Conservation (phyloP, 805 yeast species). For the Pichia heedii region DNA sequence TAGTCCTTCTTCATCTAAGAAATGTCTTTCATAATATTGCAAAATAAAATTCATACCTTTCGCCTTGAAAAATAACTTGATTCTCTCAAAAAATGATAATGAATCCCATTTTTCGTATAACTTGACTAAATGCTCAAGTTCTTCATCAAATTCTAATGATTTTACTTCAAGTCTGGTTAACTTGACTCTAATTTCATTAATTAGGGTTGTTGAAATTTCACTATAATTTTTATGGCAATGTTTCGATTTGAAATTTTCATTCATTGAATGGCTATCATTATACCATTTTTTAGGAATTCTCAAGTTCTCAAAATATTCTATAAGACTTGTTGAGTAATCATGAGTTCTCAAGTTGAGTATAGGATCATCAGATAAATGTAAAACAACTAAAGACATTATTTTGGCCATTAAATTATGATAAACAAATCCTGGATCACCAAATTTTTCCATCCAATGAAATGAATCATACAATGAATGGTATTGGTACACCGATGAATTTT, state of each 20-base stretch:
- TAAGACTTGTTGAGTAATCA: conserved; percentile 46
- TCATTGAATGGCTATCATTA: not conserved
- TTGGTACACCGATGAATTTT: conserved; percentile 54
- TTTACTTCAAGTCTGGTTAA: conserved; percentile 18
- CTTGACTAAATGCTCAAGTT: conserved; percentile 15
- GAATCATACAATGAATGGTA: conserved; percentile 74
- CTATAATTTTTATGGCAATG: not conserved
- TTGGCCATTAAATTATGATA: conserved; percentile 50
- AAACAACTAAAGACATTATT: conserved; percentile 39
- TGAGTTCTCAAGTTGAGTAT: conserved; percentile 33
- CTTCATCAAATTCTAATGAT: conserved; percentile 22
- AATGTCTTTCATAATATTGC: conserved; percentile 35
- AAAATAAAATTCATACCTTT: conserved; percentile 31
- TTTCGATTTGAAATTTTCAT: not conserved
- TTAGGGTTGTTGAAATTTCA: conserved; percentile 7
- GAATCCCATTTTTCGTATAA: conserved; percentile 18
- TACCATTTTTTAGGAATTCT: conserved; percentile 21
- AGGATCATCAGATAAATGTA: conserved; percentile 41
- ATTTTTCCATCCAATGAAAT: conserved; percentile 56
- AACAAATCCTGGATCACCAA: conserved; percentile 54
- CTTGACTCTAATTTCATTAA: conserved; percentile 22
- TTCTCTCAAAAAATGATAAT: conserved; percentile 20
- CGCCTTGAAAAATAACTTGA: conserved; percentile 20
- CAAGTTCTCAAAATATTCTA: conserved; percentile 36
- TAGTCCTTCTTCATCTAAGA: conserved; percentile 40